Evolutionary conservation across 1,139 yeast species (phyloP).

Genomic region (Lodderomyces elongisporus): DNA sequence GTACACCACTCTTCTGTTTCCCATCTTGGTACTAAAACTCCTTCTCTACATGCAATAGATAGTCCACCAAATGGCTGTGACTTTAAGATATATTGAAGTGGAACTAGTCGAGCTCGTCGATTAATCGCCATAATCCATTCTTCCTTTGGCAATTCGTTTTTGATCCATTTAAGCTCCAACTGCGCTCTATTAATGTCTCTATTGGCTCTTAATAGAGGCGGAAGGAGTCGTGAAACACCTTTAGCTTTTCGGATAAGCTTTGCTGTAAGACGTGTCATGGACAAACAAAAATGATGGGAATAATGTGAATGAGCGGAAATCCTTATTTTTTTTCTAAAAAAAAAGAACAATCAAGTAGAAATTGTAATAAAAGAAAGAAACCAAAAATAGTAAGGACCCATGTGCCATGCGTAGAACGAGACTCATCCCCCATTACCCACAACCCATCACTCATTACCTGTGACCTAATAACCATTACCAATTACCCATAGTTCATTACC

Average conservation of each 20-base stretch:
- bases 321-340: background rate
- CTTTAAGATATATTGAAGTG: conserved; percentile 80
- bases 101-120: conserved; percentile 46
- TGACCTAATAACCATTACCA: too few species aligned
- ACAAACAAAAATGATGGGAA: background rate
- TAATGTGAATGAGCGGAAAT: background rate
- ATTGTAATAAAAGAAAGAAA: too few species aligned
- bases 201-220: conserved; percentile 31
- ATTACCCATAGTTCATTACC: too few species aligned
- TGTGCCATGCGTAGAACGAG: too few species aligned
- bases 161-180: conserved; percentile 38
- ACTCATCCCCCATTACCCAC: too few species aligned
- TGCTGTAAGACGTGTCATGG: conserved; percentile 32
- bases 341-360: too few species aligned
- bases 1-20: conserved; percentile 92
- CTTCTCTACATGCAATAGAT: conserved; percentile 52
- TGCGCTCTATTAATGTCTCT: conserved; percentile 26
- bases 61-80: conserved; percentile 81
- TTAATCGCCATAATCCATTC: conserved; percentile 32
- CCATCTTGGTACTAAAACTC: conserved; percentile 86
- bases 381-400: too few species aligned
- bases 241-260: conserved; percentile 25
- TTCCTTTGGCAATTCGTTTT: conserved; percentile 31
- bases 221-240: conserved; percentile 22
- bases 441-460: too few species aligned